phyloP scores from a whole-genome alignment of 2,329 filamentous ascomycete species.

The Fusarium hainanense region DNA sequence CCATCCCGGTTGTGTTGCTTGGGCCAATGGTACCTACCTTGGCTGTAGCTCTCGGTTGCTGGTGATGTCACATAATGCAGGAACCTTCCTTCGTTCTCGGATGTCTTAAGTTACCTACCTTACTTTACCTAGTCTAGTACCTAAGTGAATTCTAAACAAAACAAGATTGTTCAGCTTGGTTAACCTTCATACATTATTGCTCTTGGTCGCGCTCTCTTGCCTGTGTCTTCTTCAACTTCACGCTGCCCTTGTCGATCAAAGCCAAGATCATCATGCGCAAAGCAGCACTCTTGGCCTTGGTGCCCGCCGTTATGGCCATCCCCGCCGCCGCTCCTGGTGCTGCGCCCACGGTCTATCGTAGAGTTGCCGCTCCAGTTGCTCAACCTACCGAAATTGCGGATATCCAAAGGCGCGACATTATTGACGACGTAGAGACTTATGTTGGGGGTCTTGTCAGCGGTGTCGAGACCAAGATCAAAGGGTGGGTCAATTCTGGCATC shows the following conservation, averaged over 20 bases:
- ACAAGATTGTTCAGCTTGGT: constrained; percentile 10
- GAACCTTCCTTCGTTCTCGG: constrained; percentile 36
- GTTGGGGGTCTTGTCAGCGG: constrained; percentile 61
- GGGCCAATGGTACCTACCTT: constrained; percentile 23
- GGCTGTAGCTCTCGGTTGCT: constrained; percentile 9
- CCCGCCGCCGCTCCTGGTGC: constrained; percentile 39
- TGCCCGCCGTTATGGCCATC: constrained; percentile 40
- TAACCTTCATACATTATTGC: neutral
- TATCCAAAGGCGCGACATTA: constrained; percentile 50
- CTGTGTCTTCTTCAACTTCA: neutral
- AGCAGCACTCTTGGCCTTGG: constrained; percentile 37
- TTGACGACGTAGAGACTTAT: constrained; percentile 60
- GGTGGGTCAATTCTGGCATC: constrained; percentile 71
- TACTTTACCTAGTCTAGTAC: too few relatives aligned
- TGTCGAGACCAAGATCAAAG: constrained; percentile 67
- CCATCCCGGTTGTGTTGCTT: constrained; percentile 6
- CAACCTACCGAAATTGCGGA: constrained; percentile 41
- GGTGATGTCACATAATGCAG: constrained; percentile 39
- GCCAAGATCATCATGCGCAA: constrained; percentile 29
- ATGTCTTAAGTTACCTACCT: constrained; percentile 1
- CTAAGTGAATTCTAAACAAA: constrained; percentile 13
- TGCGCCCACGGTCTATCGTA: constrained; percentile 35
- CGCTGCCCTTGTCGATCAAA: neutral
- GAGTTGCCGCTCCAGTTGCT: constrained; percentile 31
- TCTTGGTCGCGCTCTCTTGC: neutral